These are phyloP conservation scores for Nitzschia sp. DNA, from an alignment of 108 stramenopile species.

Conservation along the genomic window DNA sequence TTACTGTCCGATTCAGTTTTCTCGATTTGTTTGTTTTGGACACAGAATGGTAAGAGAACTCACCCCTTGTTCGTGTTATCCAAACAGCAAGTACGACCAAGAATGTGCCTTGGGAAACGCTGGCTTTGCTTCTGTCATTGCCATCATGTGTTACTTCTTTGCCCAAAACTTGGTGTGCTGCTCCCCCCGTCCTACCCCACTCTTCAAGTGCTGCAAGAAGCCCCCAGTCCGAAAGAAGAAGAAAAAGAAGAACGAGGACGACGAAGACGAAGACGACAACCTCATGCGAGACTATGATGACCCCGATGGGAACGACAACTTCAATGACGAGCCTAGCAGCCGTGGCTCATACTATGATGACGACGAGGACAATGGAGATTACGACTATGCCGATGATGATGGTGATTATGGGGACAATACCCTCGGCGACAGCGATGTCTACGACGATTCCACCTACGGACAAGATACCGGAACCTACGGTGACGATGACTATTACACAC, in stretches of 20 bases:
- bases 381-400: conserved; percentile 11
- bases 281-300: conserved; percentile 19
- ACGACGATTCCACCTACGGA: conserved; percentile 8
- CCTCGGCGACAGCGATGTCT: conserved; percentile 10
- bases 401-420: not conserved
- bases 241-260: conserved; percentile 21
- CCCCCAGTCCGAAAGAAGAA: conserved; percentile 15
- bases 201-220: conserved; percentile 25
- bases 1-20: too few relatives aligned
- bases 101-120: conserved; percentile 33
- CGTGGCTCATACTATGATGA: conserved; percentile 10
- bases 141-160: conserved; percentile 32
- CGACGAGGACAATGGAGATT: conserved; percentile 12
- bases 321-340: conserved; percentile 16
- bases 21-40: too few relatives aligned
- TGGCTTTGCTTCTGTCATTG: conserved; percentile 30
- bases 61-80: not conserved
- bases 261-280: conserved; percentile 16
- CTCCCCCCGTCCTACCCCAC: conserved; percentile 34
- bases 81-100: conserved; percentile 34
- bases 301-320: conserved; percentile 15
- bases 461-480: not conserved
- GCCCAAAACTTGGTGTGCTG: conserved; percentile 32
- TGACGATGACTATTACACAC: conserved; percentile 7
- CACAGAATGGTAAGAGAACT: too few relatives aligned